phyloP scores from a whole-genome alignment of 495 filamentous ascomycete species.

The Hypoxylon fragiforme region DNA sequence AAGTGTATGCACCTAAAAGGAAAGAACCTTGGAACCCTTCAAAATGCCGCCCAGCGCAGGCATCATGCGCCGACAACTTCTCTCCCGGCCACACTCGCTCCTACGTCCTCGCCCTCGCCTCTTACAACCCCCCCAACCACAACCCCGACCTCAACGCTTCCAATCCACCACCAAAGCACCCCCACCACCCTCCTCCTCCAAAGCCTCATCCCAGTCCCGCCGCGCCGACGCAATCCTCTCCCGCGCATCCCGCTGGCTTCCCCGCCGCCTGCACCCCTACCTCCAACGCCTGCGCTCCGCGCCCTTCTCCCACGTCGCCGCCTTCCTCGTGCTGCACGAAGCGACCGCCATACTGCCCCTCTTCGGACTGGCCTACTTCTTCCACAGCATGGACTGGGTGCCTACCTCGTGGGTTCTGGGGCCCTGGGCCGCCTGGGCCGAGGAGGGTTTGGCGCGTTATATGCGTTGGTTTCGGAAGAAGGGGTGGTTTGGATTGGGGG shows the following conservation, averaged over 20 bases:
- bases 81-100: too few relatives aligned
- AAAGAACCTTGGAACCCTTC: too few relatives aligned
- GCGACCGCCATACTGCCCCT: slow-evolving; percentile 83
- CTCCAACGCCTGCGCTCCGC: slow-evolving; percentile 69
- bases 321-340: slow-evolving; percentile 92
- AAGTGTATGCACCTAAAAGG: too few relatives aligned
- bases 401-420: slow-evolving; percentile 52
- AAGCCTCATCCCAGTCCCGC: slow-evolving; percentile 16
- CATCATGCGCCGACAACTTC: too few relatives aligned
- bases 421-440: slow-evolving; percentile 45
- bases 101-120: too few relatives aligned
- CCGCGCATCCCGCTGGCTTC: slow-evolving; percentile 61
- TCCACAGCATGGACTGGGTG: slow-evolving; percentile 74
- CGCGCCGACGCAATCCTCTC: slow-evolving; percentile 27
- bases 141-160: not conserved
- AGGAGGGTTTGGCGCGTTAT: slow-evolving; percentile 50
- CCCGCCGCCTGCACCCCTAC: slow-evolving; percentile 61
- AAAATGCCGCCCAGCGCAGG: too few relatives aligned
- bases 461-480: slow-evolving; percentile 49
- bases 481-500: slow-evolving; percentile 52
- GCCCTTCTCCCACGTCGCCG: slow-evolving; percentile 77
- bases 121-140: not conserved
- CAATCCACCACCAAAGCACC: slow-evolving; percentile 9
- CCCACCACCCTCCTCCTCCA: slow-evolving; percentile 5
- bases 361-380: slow-evolving; percentile 69